Evolutionary conservation across 495 filamentous ascomycete species (phyloP), one percentile per base, ranked within the genome.

Genomic region (Hapsidospora chrysogenum): DNA sequence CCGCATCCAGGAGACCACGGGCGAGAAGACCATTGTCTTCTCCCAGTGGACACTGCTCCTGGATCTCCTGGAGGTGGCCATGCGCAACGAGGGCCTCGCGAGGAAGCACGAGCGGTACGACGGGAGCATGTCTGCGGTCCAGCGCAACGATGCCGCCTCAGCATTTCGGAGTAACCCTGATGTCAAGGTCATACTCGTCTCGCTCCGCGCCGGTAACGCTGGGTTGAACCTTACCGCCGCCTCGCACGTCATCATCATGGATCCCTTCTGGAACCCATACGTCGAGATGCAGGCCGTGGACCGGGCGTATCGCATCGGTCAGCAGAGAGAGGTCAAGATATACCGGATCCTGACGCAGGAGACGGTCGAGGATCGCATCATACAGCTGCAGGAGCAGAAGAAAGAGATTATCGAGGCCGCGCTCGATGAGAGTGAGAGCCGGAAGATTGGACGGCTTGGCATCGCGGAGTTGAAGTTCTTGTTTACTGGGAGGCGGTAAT

Each of bases 261-360:
- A 96, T 44, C 87, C 87, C 0, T 94, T 93, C 60, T 96, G 89
- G 83, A 96, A 96, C 41, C 85, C 87, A 0, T 94, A 78, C 49
- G 78, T 92, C 17, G 87, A 96, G 57, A 82, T 86, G 45, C 87
- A 96, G 52, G 87, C 87, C 1, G 77, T 96, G 37, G 89, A 94
- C 53, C 82, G 87, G 25, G 83, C 87, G 3, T 80, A 96, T 50
- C 79, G 87, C 3, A 83, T 96, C 37, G 86, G 85, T 10, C 87
- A 96, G 61, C 61, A 61, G 41, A 64, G 66, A 0, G 56, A 69
- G 10, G 87, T 96, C 4, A 64, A 72, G 36, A 76, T 95, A 6
- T 82, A 95, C 51, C 78, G 81, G 3, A 63, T 96, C 16, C 53
- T 94, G 3, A 69, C 93, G 17, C 41, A 72, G 38, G 64, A 66